Evolutionary conservation across 495 filamentous ascomycete species (phyloP).

Genomic region (Chaetomium cochliodes): DNA sequence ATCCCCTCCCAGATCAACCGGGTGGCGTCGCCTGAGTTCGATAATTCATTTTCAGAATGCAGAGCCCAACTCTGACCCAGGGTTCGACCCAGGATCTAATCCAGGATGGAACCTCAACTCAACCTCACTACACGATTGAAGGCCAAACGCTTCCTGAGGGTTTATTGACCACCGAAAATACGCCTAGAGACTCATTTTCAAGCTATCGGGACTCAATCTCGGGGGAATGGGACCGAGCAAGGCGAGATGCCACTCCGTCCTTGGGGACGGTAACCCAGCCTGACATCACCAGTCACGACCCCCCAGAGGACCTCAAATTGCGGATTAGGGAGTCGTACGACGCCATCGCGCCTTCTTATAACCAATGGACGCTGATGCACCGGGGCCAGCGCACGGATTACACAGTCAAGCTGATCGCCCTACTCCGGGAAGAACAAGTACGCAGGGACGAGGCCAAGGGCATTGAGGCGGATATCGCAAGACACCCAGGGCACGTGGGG

Average conservation of each 20-base stretch:
- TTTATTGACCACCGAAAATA: too few relatives aligned
- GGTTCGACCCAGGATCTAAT: too few relatives aligned
- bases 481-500: neutral
- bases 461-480: neutral
- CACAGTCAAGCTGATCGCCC: slow-evolving; percentile 28
- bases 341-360: slow-evolving; percentile 35
- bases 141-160: too few relatives aligned
- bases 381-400: slow-evolving; percentile 26
- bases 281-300: neutral
- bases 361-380: slow-evolving; percentile 32
- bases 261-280: neutral
- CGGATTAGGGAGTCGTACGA: slow-evolving; percentile 41
- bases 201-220: neutral
- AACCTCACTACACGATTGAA: too few relatives aligned
- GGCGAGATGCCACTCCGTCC: neutral
- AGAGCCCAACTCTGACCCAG: neutral
- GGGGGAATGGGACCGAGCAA: too few relatives aligned
- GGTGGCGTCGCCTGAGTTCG: neutral
- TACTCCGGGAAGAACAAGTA: slow-evolving; percentile 11
- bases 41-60: neutral
- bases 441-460: neutral
- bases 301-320: slow-evolving; percentile 31
- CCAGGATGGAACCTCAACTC: too few relatives aligned
- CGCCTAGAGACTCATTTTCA: neutral
- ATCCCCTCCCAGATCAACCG: neutral